A percentile compares a stretch with the other conserved stretches of the same genome.
phyloP scores from a whole-genome alignment of 345 rosid species.

The Brassica cretica region DNA sequence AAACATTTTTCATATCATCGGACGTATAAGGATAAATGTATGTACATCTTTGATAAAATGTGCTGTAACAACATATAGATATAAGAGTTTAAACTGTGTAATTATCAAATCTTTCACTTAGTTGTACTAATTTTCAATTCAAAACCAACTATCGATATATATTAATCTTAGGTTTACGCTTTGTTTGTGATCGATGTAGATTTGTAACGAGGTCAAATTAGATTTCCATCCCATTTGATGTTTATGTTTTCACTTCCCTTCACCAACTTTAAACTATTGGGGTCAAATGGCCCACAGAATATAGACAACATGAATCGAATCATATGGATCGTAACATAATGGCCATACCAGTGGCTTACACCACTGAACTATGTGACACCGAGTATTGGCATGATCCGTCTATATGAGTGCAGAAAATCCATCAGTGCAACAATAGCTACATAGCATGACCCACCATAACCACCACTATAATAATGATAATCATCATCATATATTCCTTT shows the following conservation, averaged over 20 bases:
- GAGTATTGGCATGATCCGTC: conserved; percentile 8
- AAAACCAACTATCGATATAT: neutral
- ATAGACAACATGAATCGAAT: conserved; percentile 12
- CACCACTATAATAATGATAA: conserved; percentile 26
- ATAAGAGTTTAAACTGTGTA: neutral
- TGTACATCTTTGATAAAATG: neutral
- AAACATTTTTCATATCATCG: neutral
- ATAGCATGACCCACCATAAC: conserved; percentile 36
- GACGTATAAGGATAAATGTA: neutral
- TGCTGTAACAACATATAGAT: neutral
- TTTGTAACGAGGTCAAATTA: neutral
- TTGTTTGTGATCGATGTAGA: neutral
- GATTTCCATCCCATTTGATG: neutral
- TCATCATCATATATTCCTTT: conserved; percentile 32
- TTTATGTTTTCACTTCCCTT: neutral
- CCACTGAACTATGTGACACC: conserved; percentile 17
- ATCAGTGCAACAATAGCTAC: conserved; percentile 26
- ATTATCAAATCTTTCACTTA: neutral
- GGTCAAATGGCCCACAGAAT: conserved; percentile 16
- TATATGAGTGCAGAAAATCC: neutral
- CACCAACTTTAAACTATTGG: neutral
- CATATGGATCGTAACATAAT: conserved; percentile 19
- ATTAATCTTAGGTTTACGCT: neutral
- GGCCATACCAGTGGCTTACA: conserved; percentile 21
- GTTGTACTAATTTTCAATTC: neutral